Base-by-base conservation (phyloP, 169 alveolate species). In the Plasmodium ovale region DNA sequence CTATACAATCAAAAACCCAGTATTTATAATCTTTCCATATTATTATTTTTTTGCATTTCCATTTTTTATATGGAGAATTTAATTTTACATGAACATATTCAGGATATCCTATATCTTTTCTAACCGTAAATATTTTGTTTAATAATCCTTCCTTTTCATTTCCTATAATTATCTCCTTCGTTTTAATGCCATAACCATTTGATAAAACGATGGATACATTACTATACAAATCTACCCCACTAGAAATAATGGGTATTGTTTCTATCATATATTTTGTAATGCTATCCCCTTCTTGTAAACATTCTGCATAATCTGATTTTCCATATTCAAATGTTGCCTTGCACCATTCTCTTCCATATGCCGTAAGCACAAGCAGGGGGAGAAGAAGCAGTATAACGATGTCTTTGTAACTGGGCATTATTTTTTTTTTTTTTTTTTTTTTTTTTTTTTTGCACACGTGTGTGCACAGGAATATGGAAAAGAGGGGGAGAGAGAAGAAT, bases 1-100 rank as follows among this genome's bases (percentile, higher is more conserved):
- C 97, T 3, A 90, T 87, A 33, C 98, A 96, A 87, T 95, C 97
- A 67, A 96, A 96, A 2, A 92, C 87, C 98, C 98, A 96, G 87
- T 93, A 96, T 56, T 96, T 94, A 77, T 93, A 96, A 67, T 95
- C 97, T 35, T 95, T 96, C 92, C 92, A 94, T 19, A 96, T 92
- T 7, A 95, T 94, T 12, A 96, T 94, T 58, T 94, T 95, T 73
- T 95, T 95, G 73, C 98, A 96, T 25, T 94, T 87, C 98, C 98
- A 96, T n/a, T 93, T 94, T 64, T 95, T 88, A 67, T 95, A 90
- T 73, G 58, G 88, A 68, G 94, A 72, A 87, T 94, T 92, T 47
- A 95, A 47, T 70, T 95, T 96, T 31, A 96, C 37, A 25, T 44
- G 60, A 21, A 44, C n/a, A 54, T 53, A 29, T 53, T 56, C 95